Evolutionary conservation across 352 stramenopile genomes (phyloP).

Genomic region (Phytophthora hybrid): DNA sequence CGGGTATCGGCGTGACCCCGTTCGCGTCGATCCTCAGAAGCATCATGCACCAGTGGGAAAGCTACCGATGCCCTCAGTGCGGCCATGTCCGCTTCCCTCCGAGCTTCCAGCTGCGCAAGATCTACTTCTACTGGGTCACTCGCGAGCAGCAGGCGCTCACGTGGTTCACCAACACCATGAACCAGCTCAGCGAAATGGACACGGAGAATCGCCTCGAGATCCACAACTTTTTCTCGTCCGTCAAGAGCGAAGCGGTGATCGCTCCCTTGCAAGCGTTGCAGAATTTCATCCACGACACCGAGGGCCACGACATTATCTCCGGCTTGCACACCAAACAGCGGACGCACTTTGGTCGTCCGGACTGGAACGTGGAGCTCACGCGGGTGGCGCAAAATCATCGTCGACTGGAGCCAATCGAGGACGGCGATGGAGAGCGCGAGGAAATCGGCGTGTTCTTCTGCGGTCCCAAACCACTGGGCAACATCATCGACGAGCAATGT

Average conservation of each 20-base stretch:
- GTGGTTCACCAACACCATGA: constrained; percentile 88
- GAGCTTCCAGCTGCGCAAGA: constrained; percentile 77
- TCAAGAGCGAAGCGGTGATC: constrained; percentile 66
- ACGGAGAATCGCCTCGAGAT: constrained; percentile 80
- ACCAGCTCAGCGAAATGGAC: constrained; percentile 79
- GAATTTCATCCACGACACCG: constrained; percentile 72
- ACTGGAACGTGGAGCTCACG: constrained; percentile 78
- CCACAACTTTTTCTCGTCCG: constrained; percentile 86
- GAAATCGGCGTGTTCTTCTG: constrained; percentile 87
- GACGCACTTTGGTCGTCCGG: constrained; percentile 77
- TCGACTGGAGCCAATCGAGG: constrained; percentile 35
- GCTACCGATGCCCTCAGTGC: constrained; percentile 63
- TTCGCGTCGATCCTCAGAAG: constrained; percentile 78
- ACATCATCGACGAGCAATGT: constrained; percentile 70
- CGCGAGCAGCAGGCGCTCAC: constrained; percentile 74
- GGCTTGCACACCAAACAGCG: constrained; percentile 76
- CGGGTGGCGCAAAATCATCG: constrained; percentile 60
- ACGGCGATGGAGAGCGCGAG: constrained; percentile 47
- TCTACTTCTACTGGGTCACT: constrained; percentile 90
- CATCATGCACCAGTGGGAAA: constrained; percentile 74
- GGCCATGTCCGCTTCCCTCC: constrained; percentile 64
- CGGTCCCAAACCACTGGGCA: constrained; percentile 66
- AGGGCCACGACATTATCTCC: constrained; percentile 79
- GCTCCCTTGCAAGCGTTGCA: constrained; percentile 75
- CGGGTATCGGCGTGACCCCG: constrained; percentile 76